A percentile compares a stretch with the other conserved stretches of the same genome.
These are phyloP conservation scores for Inonotus hispidus DNA, from an alignment of 1,284 basidiomycete species.

Conservation along the genomic window DNA sequence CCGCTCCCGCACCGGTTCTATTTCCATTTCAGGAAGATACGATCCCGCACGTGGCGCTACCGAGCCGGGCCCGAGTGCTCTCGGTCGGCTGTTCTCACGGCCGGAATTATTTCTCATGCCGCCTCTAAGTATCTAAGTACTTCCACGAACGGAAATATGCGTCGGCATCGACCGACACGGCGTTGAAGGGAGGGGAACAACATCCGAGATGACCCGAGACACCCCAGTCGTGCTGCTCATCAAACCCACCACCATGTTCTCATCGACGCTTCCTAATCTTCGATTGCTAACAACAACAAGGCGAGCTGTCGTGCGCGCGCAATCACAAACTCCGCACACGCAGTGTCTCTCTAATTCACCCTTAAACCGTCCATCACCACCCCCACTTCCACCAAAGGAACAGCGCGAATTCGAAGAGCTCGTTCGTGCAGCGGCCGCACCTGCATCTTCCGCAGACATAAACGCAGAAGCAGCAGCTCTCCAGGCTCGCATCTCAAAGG, in stretches of 20 bases:
- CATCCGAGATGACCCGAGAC: conserved; percentile 1
- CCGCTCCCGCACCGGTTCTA: background rate
- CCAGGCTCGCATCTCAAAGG: conserved; percentile 20
- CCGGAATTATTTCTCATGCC: background rate
- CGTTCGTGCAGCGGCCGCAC: conserved; percentile 48
- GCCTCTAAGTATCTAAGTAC: background rate
- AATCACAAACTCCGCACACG: background rate
- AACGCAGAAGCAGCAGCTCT: conserved; percentile 29
- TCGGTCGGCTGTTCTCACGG: background rate
- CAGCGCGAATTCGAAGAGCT: conserved; percentile 77
- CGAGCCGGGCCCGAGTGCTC: background rate
- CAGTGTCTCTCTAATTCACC: conserved; percentile 28
- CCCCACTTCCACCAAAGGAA: conserved; percentile 60
- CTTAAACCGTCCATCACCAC: conserved; percentile 56
- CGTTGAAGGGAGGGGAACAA: background rate
- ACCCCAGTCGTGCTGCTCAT: background rate
- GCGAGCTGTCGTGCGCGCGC: background rate
- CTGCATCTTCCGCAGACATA: conserved; percentile 25
- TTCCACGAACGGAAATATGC: background rate
- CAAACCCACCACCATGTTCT: conserved; percentile 2
- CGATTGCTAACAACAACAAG: background rate
- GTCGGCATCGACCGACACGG: background rate
- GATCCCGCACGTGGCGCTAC: background rate
- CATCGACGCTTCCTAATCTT: background rate
- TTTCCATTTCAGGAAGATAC: background rate